Conservation (phyloP, 179 eudicot genomes). For the Nepenthes alata region DNA sequence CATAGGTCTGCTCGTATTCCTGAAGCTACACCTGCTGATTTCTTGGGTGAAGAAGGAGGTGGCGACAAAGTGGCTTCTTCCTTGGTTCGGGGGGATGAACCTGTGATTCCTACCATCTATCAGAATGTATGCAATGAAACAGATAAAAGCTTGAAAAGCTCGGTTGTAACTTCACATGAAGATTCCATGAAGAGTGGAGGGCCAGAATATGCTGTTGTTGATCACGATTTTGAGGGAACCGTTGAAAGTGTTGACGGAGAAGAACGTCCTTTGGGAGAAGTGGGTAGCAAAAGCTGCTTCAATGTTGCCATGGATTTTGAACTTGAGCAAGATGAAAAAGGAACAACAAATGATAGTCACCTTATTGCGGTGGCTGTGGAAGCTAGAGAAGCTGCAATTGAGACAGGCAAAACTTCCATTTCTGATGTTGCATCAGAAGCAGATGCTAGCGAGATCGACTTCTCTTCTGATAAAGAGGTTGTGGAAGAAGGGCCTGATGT, state of each 20-base stretch:
- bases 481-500: constrained; percentile 8
- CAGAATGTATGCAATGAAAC: constrained; percentile 10
- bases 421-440: constrained; percentile 1
- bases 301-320: constrained; percentile 1
- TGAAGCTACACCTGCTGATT: constrained; percentile 18
- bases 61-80: constrained; percentile 8
- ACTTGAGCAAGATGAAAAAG: constrained; percentile 5
- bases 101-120: constrained; percentile 5
- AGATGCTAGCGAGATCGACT: constrained; percentile 3
- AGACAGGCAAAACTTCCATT: neutral
- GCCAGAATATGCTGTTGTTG: constrained; percentile 6
- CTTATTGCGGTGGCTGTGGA: constrained; percentile 1
- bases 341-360: neutral
- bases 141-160: neutral
- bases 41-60: constrained; percentile 2
- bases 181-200: constrained; percentile 6
- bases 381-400: constrained; percentile 6
- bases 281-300: neutral
- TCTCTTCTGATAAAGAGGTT: constrained; percentile 10
- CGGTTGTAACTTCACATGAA: constrained; percentile 11
- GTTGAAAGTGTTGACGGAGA: constrained; percentile 10
- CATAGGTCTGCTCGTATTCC: constrained; percentile 9
- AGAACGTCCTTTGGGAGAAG: constrained; percentile 3
- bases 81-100: constrained; percentile 2
- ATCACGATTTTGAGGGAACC: constrained; percentile 12